Evolutionary conservation across 192 early-diverging fungal species (phyloP), one percentile per base, ranked within the genome.

Genomic region (Powellomyces hirtus): DNA sequence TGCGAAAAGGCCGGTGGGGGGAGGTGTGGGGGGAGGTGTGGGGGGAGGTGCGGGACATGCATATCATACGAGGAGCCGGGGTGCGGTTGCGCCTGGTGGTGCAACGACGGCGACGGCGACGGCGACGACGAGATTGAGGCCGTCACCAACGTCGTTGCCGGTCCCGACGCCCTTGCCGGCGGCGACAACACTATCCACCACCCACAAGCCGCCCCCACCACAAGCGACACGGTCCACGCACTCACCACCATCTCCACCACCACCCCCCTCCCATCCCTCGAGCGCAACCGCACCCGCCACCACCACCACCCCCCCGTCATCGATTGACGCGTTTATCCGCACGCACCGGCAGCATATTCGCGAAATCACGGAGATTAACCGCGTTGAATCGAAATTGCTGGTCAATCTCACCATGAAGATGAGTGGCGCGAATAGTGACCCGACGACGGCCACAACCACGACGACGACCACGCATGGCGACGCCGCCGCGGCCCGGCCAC

Each of bases 341-440:
- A 38, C 60, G 20, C 81, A 84, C 36, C 75, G 81, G 2, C 73
- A 77, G 66, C 78, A 79, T 60, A 74, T 86, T 49, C 71, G 81
- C 13, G 74, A 83, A 34, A 76, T 74, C 44, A 74, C 73, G 1
- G 84, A 86, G 49, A 51, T 72, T 37, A 65, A 72, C 24, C 80
- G 76, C 63, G 26, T 64, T 8, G 83, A 85, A 62, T 72, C 73
- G 66, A 81, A 81, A 55, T 63, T 81, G 10, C 74, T 85, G 27
- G 79, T 80, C 37, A 81, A 79, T 57, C 66, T 79, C 27, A 79
- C 81, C 2, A 81, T 84, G 77, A 49, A 49, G 46, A 49, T 49
- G 46, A 49, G n/a, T n/a, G n/a, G n/a, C n/a, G n/a, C n/a, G n/a
- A n/a, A n/a, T n/a, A n/a, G n/a, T n/a, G n/a, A n/a, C n/a, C n/a